phyloP scores from a whole-genome alignment of 2,329 filamentous ascomycete species.

The Falciphora oryzae region DNA sequence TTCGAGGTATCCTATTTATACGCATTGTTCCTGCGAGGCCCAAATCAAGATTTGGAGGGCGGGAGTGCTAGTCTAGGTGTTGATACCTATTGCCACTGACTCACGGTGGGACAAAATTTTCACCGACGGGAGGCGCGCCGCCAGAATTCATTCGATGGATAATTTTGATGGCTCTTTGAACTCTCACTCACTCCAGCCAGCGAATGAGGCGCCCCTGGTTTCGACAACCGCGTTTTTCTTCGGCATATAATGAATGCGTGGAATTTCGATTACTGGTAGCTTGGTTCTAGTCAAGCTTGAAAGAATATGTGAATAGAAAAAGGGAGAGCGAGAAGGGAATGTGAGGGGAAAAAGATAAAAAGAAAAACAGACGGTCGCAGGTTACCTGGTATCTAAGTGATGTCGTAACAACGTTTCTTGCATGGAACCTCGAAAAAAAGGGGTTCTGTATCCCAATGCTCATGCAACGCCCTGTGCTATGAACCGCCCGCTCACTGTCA shows the following conservation, averaged over 20 bases:
- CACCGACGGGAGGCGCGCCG: not conserved
- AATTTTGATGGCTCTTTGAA: too few relatives aligned
- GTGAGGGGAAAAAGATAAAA: not conserved
- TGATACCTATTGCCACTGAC: conserved; percentile 7
- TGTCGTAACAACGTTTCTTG: not conserved
- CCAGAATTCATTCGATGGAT: not conserved
- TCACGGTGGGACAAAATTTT: conserved; percentile 2
- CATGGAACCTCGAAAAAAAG: not conserved
- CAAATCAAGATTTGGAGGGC: not conserved
- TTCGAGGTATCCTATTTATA: not conserved
- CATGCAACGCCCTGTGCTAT: not conserved
- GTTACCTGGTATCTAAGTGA: not conserved
- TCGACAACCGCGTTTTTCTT: too few relatives aligned
- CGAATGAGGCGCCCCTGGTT: not conserved
- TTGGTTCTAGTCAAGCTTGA: not conserved
- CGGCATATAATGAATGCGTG: not conserved
- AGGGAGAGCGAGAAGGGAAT: too few relatives aligned
- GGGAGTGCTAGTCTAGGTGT: not conserved
- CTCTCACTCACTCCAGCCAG: not conserved
- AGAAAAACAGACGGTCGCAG: not conserved
- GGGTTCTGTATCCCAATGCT: not conserved
- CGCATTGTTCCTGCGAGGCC: not conserved
- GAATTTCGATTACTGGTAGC: not conserved
- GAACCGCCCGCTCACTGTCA: not conserved
- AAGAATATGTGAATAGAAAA: not conserved